Evolutionary conservation across 2,329 filamentous ascomycete species (phyloP).

Genomic region (Colletotrichum simmondsii): DNA sequence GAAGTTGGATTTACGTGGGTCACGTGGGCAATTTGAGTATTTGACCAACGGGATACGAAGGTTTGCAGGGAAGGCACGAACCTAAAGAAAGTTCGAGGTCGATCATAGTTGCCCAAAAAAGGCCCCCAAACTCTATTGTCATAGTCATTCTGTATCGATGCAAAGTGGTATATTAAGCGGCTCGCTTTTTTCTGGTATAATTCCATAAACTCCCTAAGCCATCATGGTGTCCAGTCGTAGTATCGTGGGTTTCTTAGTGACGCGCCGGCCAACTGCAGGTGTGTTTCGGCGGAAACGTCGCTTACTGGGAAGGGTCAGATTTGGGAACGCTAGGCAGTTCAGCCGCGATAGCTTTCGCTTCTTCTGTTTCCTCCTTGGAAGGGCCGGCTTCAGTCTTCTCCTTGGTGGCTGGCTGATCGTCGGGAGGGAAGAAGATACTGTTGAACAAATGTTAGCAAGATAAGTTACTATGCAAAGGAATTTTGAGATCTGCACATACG

Average conservation of each 20-base stretch:
- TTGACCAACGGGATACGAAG: not conserved
- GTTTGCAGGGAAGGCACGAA: not conserved
- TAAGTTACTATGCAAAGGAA: no score
- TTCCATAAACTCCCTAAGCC: conserved; percentile 1
- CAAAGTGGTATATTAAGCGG: not conserved
- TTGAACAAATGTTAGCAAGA: not conserved
- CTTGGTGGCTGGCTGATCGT: conserved; percentile 21
- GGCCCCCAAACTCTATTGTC: not conserved
- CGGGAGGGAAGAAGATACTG: conserved; percentile 34
- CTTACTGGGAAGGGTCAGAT: conserved; percentile 40
- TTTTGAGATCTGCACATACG: conserved; percentile 67
- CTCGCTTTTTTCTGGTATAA: not conserved
- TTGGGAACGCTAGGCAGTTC: conserved; percentile 50
- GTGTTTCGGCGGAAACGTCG: not conserved
- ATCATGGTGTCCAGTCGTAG: not conserved
- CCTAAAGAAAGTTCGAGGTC: not conserved
- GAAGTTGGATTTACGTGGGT: not conserved
- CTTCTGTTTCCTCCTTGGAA: conserved; percentile 37
- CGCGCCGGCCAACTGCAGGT: no score
- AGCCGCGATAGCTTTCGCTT: conserved; percentile 40
- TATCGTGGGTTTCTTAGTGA: not conserved
- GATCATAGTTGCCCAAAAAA: not conserved
- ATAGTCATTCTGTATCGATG: not conserved
- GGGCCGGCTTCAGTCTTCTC: conserved; percentile 36
- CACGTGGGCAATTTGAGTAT: not conserved